phyloP scores from a whole-genome alignment of 2,329 filamentous ascomycete species.

The Rhynchosporium agropyri region DNA sequence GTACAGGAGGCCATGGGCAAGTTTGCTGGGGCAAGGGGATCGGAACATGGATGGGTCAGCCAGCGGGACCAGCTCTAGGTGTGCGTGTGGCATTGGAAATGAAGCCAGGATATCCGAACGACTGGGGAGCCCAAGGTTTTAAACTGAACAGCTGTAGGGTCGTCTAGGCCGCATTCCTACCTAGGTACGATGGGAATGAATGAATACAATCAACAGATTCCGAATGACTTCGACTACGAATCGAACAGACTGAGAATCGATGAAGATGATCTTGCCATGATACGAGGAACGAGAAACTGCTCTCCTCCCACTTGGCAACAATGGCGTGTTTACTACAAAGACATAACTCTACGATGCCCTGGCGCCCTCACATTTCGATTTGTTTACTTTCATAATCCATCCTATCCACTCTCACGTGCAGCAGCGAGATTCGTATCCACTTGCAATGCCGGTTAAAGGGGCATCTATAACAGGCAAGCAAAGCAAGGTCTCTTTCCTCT shows the following conservation, averaged over 20 bases:
- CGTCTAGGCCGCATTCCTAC: conserved; percentile 5
- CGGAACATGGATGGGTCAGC: conserved; percentile 8
- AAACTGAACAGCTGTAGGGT: not conserved
- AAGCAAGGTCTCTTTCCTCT: too few species aligned
- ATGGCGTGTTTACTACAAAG: too few species aligned
- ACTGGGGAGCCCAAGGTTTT: conserved; percentile 14
- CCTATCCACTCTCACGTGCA: conserved; percentile 8
- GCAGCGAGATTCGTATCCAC: not conserved
- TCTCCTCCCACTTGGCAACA: too few species aligned
- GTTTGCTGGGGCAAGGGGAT: not conserved
- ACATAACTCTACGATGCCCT: too few species aligned
- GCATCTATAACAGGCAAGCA: not conserved
- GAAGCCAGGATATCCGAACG: conserved; percentile 2
- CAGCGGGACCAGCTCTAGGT: too few species aligned
- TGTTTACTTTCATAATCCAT: too few species aligned
- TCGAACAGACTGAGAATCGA: not conserved
- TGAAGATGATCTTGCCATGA: too few species aligned
- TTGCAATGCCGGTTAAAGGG: conserved; percentile 8
- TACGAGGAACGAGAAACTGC: too few species aligned
- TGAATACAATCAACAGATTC: not conserved
- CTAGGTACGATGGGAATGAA: not conserved
- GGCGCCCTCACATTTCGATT: too few species aligned
- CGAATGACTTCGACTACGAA: not conserved
- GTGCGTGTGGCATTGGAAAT: conserved; percentile 5
- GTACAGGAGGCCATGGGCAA: not conserved